phyloP scores from a whole-genome alignment of 805 yeast species.

The Starmera amethionina region DNA sequence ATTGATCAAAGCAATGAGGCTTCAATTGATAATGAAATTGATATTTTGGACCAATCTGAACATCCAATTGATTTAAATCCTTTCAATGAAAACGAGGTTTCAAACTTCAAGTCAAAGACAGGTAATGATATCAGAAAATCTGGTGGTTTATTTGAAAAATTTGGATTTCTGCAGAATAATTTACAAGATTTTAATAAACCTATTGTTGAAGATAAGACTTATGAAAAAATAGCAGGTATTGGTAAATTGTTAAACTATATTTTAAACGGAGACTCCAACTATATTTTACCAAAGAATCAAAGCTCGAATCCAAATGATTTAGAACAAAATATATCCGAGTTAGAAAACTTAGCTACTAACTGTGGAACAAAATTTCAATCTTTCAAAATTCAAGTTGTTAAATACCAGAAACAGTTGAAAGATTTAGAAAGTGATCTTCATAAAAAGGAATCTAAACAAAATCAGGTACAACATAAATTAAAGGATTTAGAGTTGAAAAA shows the following conservation, averaged over 20 bases:
- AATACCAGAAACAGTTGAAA: conserved; percentile 2
- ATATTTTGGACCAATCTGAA: conserved; percentile 15
- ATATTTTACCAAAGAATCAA: too few species aligned
- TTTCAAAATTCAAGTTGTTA: conserved; percentile 1
- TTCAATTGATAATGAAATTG: conserved; percentile 12
- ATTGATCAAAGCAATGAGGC: conserved; percentile 7
- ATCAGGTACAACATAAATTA: neutral
- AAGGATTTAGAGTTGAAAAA: conserved; percentile 1
- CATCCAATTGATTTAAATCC: conserved; percentile 6
- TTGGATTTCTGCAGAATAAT: too few species aligned
- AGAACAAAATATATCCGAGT: too few species aligned
- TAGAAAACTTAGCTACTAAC: neutral
- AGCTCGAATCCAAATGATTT: too few species aligned
- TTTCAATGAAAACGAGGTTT: neutral
- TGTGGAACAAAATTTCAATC: neutral
- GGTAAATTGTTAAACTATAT: too few species aligned
- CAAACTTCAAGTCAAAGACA: neutral
- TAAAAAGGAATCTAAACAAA: neutral
- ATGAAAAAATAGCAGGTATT: too few species aligned
- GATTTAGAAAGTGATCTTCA: neutral
- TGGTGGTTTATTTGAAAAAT: too few species aligned
- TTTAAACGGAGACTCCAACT: too few species aligned
- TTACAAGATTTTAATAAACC: too few species aligned
- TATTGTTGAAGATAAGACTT: too few species aligned
- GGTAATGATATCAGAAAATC: neutral